Conservation (phyloP, 495 filamentous ascomycete genomes). For the Letharia columbiana region DNA sequence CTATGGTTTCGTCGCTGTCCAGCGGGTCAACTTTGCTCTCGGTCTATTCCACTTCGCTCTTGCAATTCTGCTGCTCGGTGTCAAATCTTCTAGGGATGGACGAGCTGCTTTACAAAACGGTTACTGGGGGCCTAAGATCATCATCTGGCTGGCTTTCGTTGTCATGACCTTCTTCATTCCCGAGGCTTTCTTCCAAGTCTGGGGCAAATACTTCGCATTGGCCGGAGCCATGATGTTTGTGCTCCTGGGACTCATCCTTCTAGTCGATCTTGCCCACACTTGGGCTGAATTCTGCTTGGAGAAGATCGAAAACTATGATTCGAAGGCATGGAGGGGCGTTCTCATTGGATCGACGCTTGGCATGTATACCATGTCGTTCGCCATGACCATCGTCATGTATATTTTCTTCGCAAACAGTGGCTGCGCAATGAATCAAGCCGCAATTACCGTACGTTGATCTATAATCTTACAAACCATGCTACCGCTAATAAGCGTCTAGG, state of each 20-base stretch:
- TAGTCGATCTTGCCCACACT: constrained; percentile 94
- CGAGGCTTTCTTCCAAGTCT: constrained; percentile 88
- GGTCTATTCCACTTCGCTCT: constrained; percentile 87
- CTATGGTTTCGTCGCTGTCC: constrained; percentile 91
- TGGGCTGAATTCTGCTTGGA: constrained; percentile 94
- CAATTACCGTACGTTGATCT: constrained; percentile 41
- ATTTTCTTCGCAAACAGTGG: constrained; percentile 80
- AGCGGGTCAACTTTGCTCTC: constrained; percentile 95
- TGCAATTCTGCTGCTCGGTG: constrained; percentile 74
- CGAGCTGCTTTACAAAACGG: constrained; percentile 89
- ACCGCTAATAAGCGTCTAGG: background rate
- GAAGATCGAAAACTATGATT: constrained; percentile 87
- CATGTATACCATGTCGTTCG: constrained; percentile 85
- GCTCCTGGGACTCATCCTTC: constrained; percentile 79
- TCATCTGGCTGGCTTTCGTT: constrained; percentile 78
- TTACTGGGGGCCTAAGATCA: constrained; percentile 81
- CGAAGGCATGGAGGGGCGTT: constrained; percentile 70
- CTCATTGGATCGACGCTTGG: constrained; percentile 85
- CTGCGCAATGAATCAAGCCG: constrained; percentile 90
- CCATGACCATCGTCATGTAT: constrained; percentile 95
- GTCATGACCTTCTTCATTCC: constrained; percentile 93
- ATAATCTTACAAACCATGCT: background rate
- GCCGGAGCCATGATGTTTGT: constrained; percentile 89
- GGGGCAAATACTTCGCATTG: constrained; percentile 89
- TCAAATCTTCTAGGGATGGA: constrained; percentile 76